A percentile compares a stretch with the other conserved stretches of the same genome.
These are phyloP conservation scores for Albugo candida DNA, from an alignment of 352 stramenopile species.

Conservation along the genomic window DNA sequence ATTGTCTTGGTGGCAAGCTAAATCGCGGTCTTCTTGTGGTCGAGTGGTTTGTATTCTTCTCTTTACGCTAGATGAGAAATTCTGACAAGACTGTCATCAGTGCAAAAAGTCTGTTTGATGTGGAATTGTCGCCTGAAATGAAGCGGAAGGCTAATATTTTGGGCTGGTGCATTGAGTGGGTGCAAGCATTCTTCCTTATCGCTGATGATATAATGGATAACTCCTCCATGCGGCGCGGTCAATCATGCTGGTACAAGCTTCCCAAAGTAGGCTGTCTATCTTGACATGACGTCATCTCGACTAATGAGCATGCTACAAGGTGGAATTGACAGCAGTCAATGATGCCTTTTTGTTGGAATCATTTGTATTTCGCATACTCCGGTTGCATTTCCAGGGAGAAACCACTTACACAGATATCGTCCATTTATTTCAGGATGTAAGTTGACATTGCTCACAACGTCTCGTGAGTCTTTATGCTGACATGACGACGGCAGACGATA, in stretches of 20 bases:
- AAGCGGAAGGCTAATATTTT: constrained; percentile 82
- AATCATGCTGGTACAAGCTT: constrained; percentile 95
- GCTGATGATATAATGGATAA: constrained; percentile 99
- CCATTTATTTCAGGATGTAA: constrained; percentile 88
- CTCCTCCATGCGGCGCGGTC: constrained; percentile 85
- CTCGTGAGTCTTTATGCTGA: not conserved
- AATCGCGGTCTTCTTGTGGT: constrained; percentile 95
- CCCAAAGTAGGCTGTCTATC: constrained; percentile 15
- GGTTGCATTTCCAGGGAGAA: constrained; percentile 71
- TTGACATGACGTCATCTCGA: constrained; percentile 13
- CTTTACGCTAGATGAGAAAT: not conserved
- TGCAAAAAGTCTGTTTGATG: constrained; percentile 34
- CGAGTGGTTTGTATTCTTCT: constrained; percentile 28
- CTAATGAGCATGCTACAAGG: constrained; percentile 9
- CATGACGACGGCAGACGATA: constrained; percentile 64
- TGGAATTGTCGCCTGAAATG: constrained; percentile 33
- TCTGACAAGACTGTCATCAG: constrained; percentile 10
- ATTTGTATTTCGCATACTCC: constrained; percentile 80
- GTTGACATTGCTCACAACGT: not conserved
- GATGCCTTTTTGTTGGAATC: constrained; percentile 92
- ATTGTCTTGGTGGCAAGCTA: constrained; percentile 95
- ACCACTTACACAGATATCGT: constrained; percentile 85
- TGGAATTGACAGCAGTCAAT: constrained; percentile 93
- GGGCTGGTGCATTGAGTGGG: constrained; percentile 97
- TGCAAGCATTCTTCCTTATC: constrained; percentile 98